Conservation (phyloP, 2,329 filamentous ascomycete genomes). For the Diplodia corticola region DNA sequence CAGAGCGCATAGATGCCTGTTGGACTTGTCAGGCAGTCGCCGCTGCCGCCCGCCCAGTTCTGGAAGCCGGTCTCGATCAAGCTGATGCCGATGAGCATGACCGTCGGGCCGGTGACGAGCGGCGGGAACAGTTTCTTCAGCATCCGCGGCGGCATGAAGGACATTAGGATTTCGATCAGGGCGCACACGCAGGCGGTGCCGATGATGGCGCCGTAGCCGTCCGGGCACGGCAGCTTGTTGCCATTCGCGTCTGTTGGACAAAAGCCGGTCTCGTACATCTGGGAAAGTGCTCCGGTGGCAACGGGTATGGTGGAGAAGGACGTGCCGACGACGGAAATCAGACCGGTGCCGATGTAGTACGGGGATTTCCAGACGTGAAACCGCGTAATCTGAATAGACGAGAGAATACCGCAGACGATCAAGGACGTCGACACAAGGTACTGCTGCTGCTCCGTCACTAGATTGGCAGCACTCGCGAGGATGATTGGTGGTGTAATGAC, state of each 20-base stretch:
- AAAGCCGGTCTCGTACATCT: constrained; percentile 77
- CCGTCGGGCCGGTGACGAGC: constrained; percentile 68
- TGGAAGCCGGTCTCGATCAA: constrained; percentile 71
- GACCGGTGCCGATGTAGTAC: constrained; percentile 66
- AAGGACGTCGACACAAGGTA: constrained; percentile 78
- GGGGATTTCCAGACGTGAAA: constrained; percentile 71
- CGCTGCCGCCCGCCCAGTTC: constrained; percentile 76
- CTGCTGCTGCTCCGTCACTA: constrained; percentile 62
- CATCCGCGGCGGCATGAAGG: constrained; percentile 68
- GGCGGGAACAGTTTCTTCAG: constrained; percentile 77
- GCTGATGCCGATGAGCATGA: constrained; percentile 71
- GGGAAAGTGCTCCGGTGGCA: constrained; percentile 67
- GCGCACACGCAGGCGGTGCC: constrained; percentile 59
- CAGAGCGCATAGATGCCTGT: constrained; percentile 63
- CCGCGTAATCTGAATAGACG: constrained; percentile 73
- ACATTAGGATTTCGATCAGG: constrained; percentile 68
- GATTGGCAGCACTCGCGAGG: constrained; percentile 62
- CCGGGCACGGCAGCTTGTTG: constrained; percentile 69
- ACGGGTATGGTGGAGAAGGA: constrained; percentile 77
- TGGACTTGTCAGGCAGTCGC: constrained; percentile 52
- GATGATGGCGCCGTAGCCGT: constrained; percentile 73
- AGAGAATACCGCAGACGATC: constrained; percentile 76
- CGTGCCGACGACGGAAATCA: constrained; percentile 77
- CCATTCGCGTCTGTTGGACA: constrained; percentile 63
- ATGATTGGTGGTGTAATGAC: constrained; percentile 79